Base-by-base conservation (phyloP, 768 basidiomycete species). In the Leccinum imitatum region DNA sequence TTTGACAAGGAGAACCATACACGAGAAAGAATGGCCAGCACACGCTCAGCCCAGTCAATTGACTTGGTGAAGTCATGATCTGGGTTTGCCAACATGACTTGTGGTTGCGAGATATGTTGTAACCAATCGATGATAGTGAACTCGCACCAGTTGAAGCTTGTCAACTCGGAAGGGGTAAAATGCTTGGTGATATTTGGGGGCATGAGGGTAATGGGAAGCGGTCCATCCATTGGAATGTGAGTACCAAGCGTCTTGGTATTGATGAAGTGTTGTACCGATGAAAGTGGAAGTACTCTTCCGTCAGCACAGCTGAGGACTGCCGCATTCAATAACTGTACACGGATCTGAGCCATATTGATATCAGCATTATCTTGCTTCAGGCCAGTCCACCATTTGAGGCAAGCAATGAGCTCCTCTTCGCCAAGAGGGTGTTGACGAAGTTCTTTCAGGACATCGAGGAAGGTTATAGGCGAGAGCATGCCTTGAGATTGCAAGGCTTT, bases 331-430 rank as follows among this genome's bases (percentile, higher is more conserved):
- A 98, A 79, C 58, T 91, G 82, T 3, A 69, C 78, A 63, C 80
- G 87, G 61, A 80, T 79, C 19, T 78, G 76, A 14, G 74, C 61
- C 52, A 83, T 73, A n/a, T 79, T 73, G 14, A 74, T 53, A 14
- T 69, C 63, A 39, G 65, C 71, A 41, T 69, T 70, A 25, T 77
- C 76, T 66, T 68, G 75, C 57, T 73, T 76, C 15, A 84, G 69
- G 19, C 65, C 60, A 30, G 82, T 78, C 91, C 95, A 95, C 96
- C 97, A 98, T 59, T 84, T 84, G 62, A 98, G 76, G 72, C 91
- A 94, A 3, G 85, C 86, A n/a, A 88, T 70, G 75, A 90, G 87
- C 68, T 98, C 92, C 6, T 78, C 75, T 68, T 91, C 84, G 4
- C 72, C 70, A 25, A 99, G 79, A 4, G 94, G 88, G 15, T 90